phyloP scores from a whole-genome alignment of 2,329 filamentous ascomycete species.

The Aspergillus cejpii region DNA sequence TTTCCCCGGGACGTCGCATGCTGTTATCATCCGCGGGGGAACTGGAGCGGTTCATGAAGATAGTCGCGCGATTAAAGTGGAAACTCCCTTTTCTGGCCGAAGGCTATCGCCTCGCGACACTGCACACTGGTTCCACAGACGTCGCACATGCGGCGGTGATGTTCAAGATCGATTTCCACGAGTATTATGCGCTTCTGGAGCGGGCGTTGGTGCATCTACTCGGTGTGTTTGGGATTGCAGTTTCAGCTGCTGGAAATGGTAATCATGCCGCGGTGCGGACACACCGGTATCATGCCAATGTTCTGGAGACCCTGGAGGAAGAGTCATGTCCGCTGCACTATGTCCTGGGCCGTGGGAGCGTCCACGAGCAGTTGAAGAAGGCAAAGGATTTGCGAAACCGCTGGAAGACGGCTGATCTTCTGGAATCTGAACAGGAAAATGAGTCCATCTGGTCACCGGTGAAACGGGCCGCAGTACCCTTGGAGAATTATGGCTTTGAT shows the following conservation, averaged over 20 bases:
- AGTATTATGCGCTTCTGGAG: conserved; percentile 68
- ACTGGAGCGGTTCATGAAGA: conserved; percentile 54
- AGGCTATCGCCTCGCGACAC: conserved; percentile 50
- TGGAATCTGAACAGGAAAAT: conserved; percentile 20
- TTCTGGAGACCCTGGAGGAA: conserved; percentile 57
- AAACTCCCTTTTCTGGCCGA: conserved; percentile 55
- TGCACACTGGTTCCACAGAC: conserved; percentile 26
- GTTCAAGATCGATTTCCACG: conserved; percentile 73
- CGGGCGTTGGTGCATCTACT: conserved; percentile 62
- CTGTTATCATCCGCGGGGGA: conserved; percentile 36
- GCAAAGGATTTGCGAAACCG: conserved; percentile 66
- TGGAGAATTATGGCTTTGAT: conserved; percentile 57
- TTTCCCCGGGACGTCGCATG: conserved; percentile 6
- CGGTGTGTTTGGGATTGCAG: conserved; percentile 54
- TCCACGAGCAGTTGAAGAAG: conserved; percentile 53
- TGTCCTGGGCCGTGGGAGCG: conserved; percentile 51
- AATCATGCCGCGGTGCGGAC: conserved; percentile 28
- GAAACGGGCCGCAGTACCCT: conserved; percentile 27
- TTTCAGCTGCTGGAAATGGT: conserved; percentile 36
- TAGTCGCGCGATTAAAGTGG: conserved; percentile 56
- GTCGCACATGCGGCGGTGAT: conserved; percentile 51
- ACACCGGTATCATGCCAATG: conserved; percentile 64
- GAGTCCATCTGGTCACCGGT: conserved; percentile 19
- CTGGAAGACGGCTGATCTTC: conserved; percentile 62
- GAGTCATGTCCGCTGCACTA: conserved; percentile 50